These are phyloP conservation scores for Ophiocordyceps robertsii DNA, from an alignment of 2,329 filamentous ascomycete genomes.

Conservation along the genomic window DNA sequence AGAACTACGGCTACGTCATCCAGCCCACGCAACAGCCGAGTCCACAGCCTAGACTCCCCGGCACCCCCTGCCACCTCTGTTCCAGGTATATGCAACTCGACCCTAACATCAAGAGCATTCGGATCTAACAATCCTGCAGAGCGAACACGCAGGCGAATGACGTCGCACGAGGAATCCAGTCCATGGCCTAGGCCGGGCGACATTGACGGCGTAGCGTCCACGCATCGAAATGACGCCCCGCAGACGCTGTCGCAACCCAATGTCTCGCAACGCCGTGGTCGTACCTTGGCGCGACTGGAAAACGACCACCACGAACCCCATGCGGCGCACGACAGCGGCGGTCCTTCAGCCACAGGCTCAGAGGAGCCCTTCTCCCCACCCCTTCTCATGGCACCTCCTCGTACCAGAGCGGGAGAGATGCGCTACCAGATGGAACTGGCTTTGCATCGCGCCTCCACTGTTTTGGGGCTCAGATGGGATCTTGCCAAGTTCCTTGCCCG, in stretches of 20 bases:
- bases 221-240: background rate
- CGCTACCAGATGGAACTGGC: conserved; percentile 20
- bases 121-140: conserved; percentile 11
- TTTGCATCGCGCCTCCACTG: conserved; percentile 15
- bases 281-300: background rate
- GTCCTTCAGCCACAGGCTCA: background rate
- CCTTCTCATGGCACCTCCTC: conserved; percentile 37
- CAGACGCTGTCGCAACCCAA: background rate
- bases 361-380: conserved; percentile 3
- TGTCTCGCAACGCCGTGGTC: background rate
- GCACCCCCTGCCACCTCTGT: conserved; percentile 33
- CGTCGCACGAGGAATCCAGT: background rate
- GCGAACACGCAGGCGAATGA: conserved; percentile 9
- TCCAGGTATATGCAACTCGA: conserved; percentile 19
- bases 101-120: too few relatives aligned
- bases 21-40: conserved; percentile 29
- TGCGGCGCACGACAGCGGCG: background rate
- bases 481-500: conserved; percentile 27
- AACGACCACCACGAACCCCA: background rate
- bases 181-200: background rate
- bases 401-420: conserved; percentile 17
- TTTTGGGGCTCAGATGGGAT: conserved; percentile 15
- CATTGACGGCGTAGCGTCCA: background rate
- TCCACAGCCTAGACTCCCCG: conserved; percentile 44
- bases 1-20: conserved; percentile 20